A percentile compares a stretch with the other conserved stretches of the same genome.
Conservation (phyloP, 164 flowering plant genomes). For the Houttuynia cordata region DNA sequence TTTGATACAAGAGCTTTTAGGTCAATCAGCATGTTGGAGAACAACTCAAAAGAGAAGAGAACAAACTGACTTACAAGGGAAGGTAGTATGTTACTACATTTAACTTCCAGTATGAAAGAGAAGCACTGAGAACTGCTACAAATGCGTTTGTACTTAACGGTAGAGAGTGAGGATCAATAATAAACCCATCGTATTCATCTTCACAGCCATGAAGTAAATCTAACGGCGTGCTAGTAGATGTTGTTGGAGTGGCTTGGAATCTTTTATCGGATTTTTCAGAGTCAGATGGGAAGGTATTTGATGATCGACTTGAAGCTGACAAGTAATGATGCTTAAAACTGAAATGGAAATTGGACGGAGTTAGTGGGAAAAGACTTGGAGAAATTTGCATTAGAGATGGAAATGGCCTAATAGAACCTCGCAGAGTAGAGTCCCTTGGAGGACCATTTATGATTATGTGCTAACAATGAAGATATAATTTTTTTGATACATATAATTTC, state of each 20-base stretch:
- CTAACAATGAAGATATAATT: too few species aligned
- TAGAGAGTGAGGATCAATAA: slow-evolving; percentile 33
- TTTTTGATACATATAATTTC: too few species aligned
- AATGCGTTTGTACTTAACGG: slow-evolving; percentile 41
- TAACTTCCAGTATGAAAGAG: slow-evolving; percentile 38
- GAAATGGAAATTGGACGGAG: too few species aligned
- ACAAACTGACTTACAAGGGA: background rate
- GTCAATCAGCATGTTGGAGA: background rate
- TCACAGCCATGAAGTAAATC: slow-evolving; percentile 32
- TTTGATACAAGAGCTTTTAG: background rate
- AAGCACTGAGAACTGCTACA: slow-evolving; percentile 29
- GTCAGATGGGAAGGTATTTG: background rate
- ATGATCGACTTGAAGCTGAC: background rate
- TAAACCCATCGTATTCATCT: slow-evolving; percentile 50
- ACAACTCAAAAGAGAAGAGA: background rate
- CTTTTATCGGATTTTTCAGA: background rate
- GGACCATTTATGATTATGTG: too few species aligned
- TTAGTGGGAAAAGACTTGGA: too few species aligned
- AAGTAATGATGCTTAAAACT: background rate
- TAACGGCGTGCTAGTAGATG: background rate
- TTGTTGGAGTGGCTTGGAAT: background rate
- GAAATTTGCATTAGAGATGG: too few species aligned
- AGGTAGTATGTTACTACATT: slow-evolving; percentile 18
- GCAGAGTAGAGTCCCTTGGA: too few species aligned
- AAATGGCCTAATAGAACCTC: too few species aligned